phyloP scores from a whole-genome alignment of 495 filamentous ascomycete genomes.

The Penicillium samsonianum region DNA sequence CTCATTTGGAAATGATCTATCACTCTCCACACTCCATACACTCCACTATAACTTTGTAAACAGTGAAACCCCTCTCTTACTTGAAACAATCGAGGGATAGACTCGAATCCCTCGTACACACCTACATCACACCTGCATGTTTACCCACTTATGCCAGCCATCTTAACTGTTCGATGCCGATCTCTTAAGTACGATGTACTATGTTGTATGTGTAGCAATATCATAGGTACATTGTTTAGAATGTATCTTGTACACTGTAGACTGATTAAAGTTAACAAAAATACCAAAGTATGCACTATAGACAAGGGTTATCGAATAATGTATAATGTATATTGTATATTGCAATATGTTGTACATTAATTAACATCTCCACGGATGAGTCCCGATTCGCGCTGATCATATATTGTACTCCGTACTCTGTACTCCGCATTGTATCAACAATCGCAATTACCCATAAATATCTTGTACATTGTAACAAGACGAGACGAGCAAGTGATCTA shows the following conservation, averaged over 20 bases:
- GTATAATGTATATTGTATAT: background rate
- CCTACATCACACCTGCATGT: background rate
- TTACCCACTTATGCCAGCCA: background rate
- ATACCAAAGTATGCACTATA: background rate
- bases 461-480: background rate
- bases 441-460: background rate
- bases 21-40: background rate
- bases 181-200: background rate
- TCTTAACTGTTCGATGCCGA: background rate
- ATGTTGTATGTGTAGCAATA: background rate
- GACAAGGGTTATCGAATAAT: background rate
- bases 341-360: no score
- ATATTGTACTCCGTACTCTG: background rate
- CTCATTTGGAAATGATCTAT: background rate
- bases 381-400: background rate
- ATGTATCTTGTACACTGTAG: background rate
- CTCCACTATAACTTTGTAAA: background rate
- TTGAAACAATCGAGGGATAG: background rate
- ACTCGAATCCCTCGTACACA: background rate
- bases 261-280: background rate
- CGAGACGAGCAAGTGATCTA: background rate
- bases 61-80: background rate
- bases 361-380: background rate
- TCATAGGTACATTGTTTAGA: background rate
- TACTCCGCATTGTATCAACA: background rate